Conservation (phyloP, 495 filamentous ascomycete genomes). For the Xylaria nigripes region DNA sequence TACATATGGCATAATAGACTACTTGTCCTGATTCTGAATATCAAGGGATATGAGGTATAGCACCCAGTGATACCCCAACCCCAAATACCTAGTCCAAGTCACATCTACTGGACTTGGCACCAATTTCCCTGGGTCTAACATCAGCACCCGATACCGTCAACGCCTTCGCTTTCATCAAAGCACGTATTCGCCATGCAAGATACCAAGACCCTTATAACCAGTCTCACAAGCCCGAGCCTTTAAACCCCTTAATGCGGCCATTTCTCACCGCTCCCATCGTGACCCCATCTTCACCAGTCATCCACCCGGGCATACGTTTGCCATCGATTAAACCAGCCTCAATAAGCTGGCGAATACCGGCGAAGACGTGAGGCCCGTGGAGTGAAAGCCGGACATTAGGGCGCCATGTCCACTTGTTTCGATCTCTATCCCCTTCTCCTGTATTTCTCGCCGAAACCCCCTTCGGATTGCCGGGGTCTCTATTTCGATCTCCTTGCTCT, state of each 20-base stretch:
- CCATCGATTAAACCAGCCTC: constrained; percentile 67
- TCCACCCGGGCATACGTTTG: constrained; percentile 76
- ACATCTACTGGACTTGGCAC: neutral
- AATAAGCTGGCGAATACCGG: constrained; percentile 65
- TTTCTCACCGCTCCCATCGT: constrained; percentile 58
- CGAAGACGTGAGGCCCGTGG: constrained; percentile 70
- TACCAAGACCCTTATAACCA: neutral
- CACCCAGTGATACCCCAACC: neutral
- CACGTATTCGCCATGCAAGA: neutral
- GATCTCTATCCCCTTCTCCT: constrained; percentile 14
- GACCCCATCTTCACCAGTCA: constrained; percentile 79
- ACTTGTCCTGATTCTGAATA: neutral
- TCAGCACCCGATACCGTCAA: neutral
- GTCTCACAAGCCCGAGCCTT: constrained; percentile 36
- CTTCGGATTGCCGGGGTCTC: neutral
- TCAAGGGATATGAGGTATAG: neutral
- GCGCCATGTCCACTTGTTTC: constrained; percentile 35
- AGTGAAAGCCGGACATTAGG: constrained; percentile 59
- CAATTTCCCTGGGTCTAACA: neutral
- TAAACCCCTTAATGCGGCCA: constrained; percentile 49
- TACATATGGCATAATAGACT: neutral
- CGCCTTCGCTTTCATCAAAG: neutral
- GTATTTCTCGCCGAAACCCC: neutral
- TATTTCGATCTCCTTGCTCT: neutral
- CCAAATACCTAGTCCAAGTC: neutral